phyloP scores from a whole-genome alignment of 1,284 basidiomycete genomes.

The Sparassis latifolia region DNA sequence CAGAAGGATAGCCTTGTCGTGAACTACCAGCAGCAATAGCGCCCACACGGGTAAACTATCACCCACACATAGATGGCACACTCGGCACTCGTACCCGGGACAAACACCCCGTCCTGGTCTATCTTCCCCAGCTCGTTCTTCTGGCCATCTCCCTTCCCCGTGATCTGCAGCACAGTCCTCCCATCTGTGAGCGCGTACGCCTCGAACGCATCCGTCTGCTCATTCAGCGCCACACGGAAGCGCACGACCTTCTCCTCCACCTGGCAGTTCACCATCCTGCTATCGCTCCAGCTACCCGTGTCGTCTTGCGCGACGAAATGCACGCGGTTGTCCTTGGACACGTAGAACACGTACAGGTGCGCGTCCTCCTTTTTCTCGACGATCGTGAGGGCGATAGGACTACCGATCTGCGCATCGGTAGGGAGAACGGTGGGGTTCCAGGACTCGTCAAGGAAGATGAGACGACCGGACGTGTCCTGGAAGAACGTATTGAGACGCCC shows the following conservation, averaged over 20 bases:
- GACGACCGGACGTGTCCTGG: slow-evolving; percentile 1
- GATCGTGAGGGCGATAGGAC: neutral
- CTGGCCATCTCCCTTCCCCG: neutral
- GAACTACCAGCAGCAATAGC: no score
- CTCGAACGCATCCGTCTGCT: neutral
- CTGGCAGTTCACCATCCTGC: neutral
- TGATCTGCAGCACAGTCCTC: neutral
- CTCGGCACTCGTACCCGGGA: slow-evolving; percentile 1
- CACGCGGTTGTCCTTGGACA: neutral
- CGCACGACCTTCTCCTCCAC: neutral
- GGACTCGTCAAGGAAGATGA: slow-evolving; percentile 2
- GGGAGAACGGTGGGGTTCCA: neutral
- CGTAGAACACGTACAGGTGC: slow-evolving; percentile 1
- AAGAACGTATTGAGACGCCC: slow-evolving; percentile 1
- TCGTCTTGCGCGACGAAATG: no score
- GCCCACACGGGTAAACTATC: no score
- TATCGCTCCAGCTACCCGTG: slow-evolving; percentile 1
- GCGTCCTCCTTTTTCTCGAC: neutral
- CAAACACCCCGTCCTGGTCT: neutral
- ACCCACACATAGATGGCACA: neutral
- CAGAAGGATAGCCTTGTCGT: no score
- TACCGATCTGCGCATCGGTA: neutral
- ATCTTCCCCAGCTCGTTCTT: neutral
- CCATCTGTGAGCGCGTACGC: neutral
- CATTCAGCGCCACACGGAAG: neutral